Evolutionary conservation across 2,329 filamentous ascomycete species (phyloP).

Genomic region (Pleurostoma richardsiae): DNA sequence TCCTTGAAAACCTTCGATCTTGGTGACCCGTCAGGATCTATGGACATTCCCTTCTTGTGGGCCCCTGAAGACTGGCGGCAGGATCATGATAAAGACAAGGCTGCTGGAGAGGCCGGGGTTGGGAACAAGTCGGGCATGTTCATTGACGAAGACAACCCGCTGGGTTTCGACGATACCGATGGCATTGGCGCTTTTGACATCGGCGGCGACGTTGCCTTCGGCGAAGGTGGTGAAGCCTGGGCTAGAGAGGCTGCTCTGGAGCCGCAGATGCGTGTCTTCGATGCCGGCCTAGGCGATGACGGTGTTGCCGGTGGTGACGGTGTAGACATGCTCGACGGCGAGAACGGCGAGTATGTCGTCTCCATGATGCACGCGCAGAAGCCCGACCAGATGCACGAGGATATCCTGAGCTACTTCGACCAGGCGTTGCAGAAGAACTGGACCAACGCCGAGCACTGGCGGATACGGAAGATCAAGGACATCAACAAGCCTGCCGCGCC

Average conservation of each 20-base stretch:
- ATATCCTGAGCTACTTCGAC: conserved; percentile 97
- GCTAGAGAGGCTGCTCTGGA: conserved; percentile 83
- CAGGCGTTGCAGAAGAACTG: conserved; percentile 95
- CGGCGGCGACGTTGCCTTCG: conserved; percentile 74
- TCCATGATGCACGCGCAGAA: conserved; percentile 68
- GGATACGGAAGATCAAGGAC: conserved; percentile 88
- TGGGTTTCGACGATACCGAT: conserved; percentile 79
- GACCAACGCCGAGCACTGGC: conserved; percentile 98
- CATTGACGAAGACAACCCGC: conserved; percentile 79
- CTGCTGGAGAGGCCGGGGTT: conserved; percentile 45
- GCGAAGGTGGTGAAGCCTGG: conserved; percentile 95
- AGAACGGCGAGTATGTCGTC: conserved; percentile 70
- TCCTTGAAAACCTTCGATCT: conserved; percentile 92
- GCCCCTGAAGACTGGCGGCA: conserved; percentile 81
- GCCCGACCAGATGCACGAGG: conserved; percentile 72
- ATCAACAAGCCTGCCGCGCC: conserved; percentile 57
- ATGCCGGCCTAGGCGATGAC: conserved; percentile 52
- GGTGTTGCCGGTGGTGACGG: conserved; percentile 49
- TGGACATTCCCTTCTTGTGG: conserved; percentile 89
- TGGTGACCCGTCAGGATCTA: conserved; percentile 75
- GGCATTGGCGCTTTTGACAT: conserved; percentile 68
- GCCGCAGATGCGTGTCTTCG: conserved; percentile 78
- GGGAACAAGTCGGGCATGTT: conserved; percentile 73
- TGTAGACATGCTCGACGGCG: conserved; percentile 55
- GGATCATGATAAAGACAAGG: conserved; percentile 53